Percentiles rank a stretch among this genome's conserved stretches.
phyloP scores from a whole-genome alignment of 2,329 filamentous ascomycete species.

The Harringtonia aguacate region DNA sequence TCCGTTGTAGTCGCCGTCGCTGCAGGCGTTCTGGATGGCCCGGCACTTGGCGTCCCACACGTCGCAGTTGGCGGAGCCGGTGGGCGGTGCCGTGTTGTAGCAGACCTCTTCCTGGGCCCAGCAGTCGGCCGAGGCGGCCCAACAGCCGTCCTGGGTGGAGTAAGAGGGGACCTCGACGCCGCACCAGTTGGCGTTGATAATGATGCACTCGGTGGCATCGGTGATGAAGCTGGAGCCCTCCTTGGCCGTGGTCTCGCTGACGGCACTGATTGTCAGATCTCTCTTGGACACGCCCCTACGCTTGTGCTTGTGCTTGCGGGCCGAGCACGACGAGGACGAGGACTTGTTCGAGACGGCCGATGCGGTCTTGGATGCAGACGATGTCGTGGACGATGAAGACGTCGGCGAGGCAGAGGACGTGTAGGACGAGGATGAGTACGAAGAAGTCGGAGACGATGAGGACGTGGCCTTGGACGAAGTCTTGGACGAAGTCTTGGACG shows the following conservation, averaged over 20 bases:
- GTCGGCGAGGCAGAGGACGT: not conserved
- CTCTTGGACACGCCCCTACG: too few species aligned
- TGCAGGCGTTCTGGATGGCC: conserved; percentile 31
- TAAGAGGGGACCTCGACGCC: conserved; percentile 49
- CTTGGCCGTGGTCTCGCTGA: too few species aligned
- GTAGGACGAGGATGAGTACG: too few species aligned
- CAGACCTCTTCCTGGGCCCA: conserved; percentile 50
- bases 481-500: too few species aligned
- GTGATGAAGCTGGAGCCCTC: conserved; percentile 27
- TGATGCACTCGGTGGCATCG: conserved; percentile 43
- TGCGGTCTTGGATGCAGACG: too few species aligned
- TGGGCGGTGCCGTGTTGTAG: conserved; percentile 46
- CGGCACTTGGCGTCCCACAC: conserved; percentile 54
- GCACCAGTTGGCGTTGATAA: conserved; percentile 66
- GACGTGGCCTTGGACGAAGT: too few species aligned
- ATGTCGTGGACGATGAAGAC: too few species aligned
- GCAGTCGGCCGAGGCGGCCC: conserved; percentile 42
- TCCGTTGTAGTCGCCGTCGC: conserved; percentile 30
- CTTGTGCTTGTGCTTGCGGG: too few species aligned
- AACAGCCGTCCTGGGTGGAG: conserved; percentile 46
- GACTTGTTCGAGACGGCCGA: too few species aligned
- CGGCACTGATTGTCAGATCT: too few species aligned
- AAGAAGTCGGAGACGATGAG: too few species aligned
- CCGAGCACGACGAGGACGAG: too few species aligned
- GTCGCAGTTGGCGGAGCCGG: conserved; percentile 48